A percentile compares a stretch with the other conserved stretches of the same genome.
Evolutionary conservation across 192 early-diverging fungal species (phyloP).

Genomic region (Chytriomyces sp.): DNA sequence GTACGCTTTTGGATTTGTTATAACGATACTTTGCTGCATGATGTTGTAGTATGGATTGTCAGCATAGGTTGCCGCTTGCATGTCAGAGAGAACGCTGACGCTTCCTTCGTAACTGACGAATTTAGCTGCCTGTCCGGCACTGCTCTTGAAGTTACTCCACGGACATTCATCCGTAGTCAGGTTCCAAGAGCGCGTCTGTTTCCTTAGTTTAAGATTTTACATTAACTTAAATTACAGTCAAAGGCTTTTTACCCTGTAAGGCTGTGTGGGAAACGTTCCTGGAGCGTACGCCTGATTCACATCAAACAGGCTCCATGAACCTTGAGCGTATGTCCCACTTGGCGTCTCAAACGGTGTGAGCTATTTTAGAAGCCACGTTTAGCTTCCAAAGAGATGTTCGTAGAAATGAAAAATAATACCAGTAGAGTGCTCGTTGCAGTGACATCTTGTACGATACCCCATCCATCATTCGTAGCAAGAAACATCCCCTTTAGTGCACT

Average conservation of each 20-base stretch:
- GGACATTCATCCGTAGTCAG: slow-evolving; percentile 18
- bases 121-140: background rate
- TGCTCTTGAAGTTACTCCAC: background rate
- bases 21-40: background rate
- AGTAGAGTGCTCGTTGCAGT: background rate
- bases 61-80: slow-evolving; percentile 1
- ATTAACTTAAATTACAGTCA: background rate
- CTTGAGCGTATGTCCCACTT: background rate
- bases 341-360: background rate
- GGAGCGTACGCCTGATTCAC: slow-evolving; percentile 12
- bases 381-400: too few species aligned
- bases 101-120: slow-evolving; percentile 5
- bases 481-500: slow-evolving; percentile 7
- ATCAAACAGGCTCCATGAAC: slow-evolving; percentile 36
- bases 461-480: slow-evolving; percentile 18
- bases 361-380: background rate
- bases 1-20: slow-evolving; percentile 18
- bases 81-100: background rate
- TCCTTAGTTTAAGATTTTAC: background rate
- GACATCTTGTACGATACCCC: slow-evolving; percentile 29
- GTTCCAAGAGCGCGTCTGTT: slow-evolving; percentile 33
- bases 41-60: slow-evolving; percentile 27
- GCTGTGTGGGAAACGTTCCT: slow-evolving; percentile 24
- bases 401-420: slow-evolving; percentile 3
- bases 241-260: slow-evolving; percentile 12